Evolutionary conservation across 2,329 filamentous ascomycete species (phyloP), one percentile per base, ranked within the genome.

Genomic region (Aspergillus nomiae): DNA sequence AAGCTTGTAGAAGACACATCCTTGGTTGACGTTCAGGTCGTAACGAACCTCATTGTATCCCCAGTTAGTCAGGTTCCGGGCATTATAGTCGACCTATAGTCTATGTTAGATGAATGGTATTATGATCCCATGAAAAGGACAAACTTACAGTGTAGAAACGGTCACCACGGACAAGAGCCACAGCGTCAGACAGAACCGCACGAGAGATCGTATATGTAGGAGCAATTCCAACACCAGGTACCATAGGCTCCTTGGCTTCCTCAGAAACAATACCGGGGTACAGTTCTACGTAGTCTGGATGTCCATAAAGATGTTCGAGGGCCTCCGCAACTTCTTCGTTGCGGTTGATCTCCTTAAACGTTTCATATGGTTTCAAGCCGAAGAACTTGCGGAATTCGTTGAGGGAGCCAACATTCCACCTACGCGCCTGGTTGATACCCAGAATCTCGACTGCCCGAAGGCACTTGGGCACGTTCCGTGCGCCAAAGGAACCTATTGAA

Each of bases 371-470:
- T 77, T 91, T 90, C 7, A 96, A 81, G 1, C 89, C 88, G 70
- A 94, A 94, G 79, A 93, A 91, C 74, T 90, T 89, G 58, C 92
- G 86, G 82, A 95, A 96, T 80, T 95, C 92, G 72, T 96, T 96
- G 64, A 96, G 81, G 0, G 90, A 89, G 0, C 90, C 89, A 10
- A 92, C 79, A 64, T 92, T 89, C 92, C 92, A 96, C 60, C 85
- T 84, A 53, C 92, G 85, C 4, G 90, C 87, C 65, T 93, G 91
- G 55, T 92, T 83, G 62, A 96, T 95, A 50, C 91, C 92, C 8
- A 95, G 82, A 41, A 95, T 90, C 75, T 95, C 92, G 19, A 95
- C 86, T 1, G 89, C 87, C 67, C 88, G 87, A 83, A 96, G 86
- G 34, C 89, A 85, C 26, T 86, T 84, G 0, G 92, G 92, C 0